Percentiles rank a stretch among this genome's conserved stretches.
Evolutionary conservation across 768 basidiomycete species (phyloP).

Genomic region (Rubroboletus pulcherrimus): DNA sequence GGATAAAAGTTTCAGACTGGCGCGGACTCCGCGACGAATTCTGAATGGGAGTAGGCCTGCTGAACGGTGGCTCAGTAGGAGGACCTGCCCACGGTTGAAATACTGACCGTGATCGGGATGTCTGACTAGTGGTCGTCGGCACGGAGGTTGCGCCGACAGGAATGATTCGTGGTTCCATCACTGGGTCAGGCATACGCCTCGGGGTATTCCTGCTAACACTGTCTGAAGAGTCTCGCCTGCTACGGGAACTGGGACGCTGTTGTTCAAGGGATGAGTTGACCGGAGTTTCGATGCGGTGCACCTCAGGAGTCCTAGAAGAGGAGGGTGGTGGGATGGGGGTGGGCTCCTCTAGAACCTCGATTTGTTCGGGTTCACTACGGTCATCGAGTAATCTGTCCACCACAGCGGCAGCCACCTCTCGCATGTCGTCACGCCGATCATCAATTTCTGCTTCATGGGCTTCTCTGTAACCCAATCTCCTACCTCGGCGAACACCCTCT

Average conservation of each 20-base stretch:
- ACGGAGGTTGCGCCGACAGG: constrained; percentile 6
- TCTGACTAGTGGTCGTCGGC: constrained; percentile 11
- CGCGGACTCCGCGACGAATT: constrained; percentile 16
- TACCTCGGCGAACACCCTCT: constrained; percentile 42
- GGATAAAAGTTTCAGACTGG: constrained; percentile 29
- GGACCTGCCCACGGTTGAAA: constrained; percentile 19
- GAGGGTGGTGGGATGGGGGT: constrained; percentile 17
- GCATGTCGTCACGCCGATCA: constrained; percentile 15
- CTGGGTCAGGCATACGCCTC: constrained; percentile 13
- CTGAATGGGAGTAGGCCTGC: constrained; percentile 19
- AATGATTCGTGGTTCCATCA: constrained; percentile 16
- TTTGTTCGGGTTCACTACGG: constrained; percentile 21
- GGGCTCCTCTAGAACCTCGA: constrained; percentile 13
- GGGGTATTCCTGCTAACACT: constrained; percentile 7
- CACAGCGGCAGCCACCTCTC: constrained; percentile 13
- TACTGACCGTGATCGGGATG: constrained; percentile 14
- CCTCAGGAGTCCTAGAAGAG: constrained; percentile 19
- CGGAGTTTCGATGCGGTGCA: constrained; percentile 23
- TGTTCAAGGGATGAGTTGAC: constrained; percentile 17
- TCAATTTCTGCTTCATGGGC: constrained; percentile 16
- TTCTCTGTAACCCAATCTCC: constrained; percentile 30
- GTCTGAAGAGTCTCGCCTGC: constrained; percentile 18
- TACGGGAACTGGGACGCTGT: constrained; percentile 17
- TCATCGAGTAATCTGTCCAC: constrained; percentile 27
- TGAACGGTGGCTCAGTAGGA: constrained; percentile 6